A percentile compares a stretch with the other conserved stretches of the same genome.
Conservation (phyloP, 2,329 filamentous ascomycete genomes). For the Cercospora zeina region DNA sequence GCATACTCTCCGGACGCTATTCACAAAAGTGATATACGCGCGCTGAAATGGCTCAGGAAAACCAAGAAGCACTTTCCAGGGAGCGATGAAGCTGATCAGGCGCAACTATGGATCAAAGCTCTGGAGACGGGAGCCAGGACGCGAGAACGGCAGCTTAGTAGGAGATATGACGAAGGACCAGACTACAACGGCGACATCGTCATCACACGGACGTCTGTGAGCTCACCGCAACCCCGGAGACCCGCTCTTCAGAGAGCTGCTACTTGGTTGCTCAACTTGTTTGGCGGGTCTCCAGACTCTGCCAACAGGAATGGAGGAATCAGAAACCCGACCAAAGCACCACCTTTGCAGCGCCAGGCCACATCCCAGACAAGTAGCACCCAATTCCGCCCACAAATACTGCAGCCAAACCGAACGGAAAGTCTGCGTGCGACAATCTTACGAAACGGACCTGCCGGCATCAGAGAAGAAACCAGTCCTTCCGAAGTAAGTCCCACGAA, state of each 20-base stretch:
- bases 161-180: not conserved
- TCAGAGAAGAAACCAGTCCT: slow-evolving; percentile 3
- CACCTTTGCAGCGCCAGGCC: not conserved
- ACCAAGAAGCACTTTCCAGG: not conserved
- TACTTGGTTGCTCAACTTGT: not conserved
- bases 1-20: slow-evolving; percentile 5
- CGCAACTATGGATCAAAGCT: slow-evolving; percentile 1
- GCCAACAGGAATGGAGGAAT: not conserved
- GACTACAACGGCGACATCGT: slow-evolving; percentile 2
- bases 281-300: not conserved
- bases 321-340: not conserved
- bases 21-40: slow-evolving; percentile 6
- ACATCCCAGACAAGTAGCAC: not conserved
- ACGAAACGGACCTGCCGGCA: slow-evolving; percentile 2
- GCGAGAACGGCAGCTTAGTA: not conserved
- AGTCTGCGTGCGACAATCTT: not conserved
- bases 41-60: slow-evolving; percentile 11
- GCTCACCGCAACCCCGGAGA: not conserved
- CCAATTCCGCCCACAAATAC: not conserved
- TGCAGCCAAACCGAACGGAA: not conserved
- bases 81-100: not conserved
- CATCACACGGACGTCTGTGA: not conserved
- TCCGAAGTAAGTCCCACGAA: not conserved
- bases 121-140: not conserved
- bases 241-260: not conserved